Base-by-base conservation (phyloP, 805 yeast genomes). In the Zygotorulaspora sp. region DNA sequence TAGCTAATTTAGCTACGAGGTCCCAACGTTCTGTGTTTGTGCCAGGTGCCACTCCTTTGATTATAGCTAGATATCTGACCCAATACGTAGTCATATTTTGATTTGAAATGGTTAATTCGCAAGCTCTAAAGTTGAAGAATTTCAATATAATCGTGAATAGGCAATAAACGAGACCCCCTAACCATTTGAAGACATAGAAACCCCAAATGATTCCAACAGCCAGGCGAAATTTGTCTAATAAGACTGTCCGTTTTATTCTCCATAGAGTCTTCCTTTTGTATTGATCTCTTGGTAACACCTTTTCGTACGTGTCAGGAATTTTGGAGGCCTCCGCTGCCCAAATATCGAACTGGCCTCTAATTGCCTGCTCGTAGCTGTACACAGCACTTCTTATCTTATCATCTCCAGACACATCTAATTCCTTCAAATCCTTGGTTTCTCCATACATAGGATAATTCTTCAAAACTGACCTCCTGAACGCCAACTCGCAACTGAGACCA, bases 21-120 rank as follows among this genome's bases (percentile, higher is more conserved):
- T 38, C 33, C 41, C 41, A 32, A 14, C 30, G 12, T 16, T 20
- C 33, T 19, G n/a, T 13, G 19, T 27, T 25, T 11, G 16, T 22
- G n/a, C 33, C 30, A 7, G 37, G 37, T 3, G 20, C 19, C 12
- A 27, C 33, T 1, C 15, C n/a, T 19, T 12, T 25, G 8, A 32
- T 32, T 10, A 21, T 32, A 2, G 33, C 30, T 21, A 38, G 19
- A n/a, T 19, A 29, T 11, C 32, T 35, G 27, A 35, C 17, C 9
- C 28, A 20, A 13, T 32, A 11, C 6, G 13, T 8, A 32, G 35
- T 32, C 12, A 20, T n/a, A 11, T 8, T 9, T 21, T 21, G 24
- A 11, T 21, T 17, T 25, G 25, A 30, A 17, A n/a, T 30, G 15
- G 14, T 7, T 10, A 19, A n/a, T 11, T n/a, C 21, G 11, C 24